Percentiles rank a stretch among this genome's conserved stretches.
phyloP scores from a whole-genome alignment of 331 rosid species.

The Pyrus hybrid region DNA sequence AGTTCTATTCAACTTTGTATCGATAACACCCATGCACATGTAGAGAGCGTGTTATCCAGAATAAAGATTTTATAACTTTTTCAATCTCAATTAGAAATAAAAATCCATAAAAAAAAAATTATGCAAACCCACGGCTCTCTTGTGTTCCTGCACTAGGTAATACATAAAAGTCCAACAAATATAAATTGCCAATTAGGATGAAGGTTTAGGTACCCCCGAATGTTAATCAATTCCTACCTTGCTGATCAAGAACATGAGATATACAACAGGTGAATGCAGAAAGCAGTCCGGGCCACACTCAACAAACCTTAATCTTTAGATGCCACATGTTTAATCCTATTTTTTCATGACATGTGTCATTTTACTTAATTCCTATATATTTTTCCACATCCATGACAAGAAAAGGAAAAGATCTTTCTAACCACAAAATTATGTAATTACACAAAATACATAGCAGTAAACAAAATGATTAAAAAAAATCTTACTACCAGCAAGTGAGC shows the following conservation, averaged over 20 bases:
- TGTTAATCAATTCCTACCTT: neutral
- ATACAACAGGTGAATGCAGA: neutral
- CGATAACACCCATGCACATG: neutral
- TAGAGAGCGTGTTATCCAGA: neutral
- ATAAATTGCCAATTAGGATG: neutral
- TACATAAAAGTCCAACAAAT: neutral
- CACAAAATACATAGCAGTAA: constrained; percentile 6
- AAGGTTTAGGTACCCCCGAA: neutral
- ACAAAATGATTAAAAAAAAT: constrained; percentile 4
- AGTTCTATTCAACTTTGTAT: neutral
- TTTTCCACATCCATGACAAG: neutral
- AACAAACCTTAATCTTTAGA: neutral
- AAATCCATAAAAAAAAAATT: neutral
- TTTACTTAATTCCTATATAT: neutral
- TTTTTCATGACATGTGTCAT: neutral
- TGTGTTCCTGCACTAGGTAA: neutral
- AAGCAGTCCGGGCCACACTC: neutral
- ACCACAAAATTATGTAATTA: constrained; percentile 11
- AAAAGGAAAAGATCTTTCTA: neutral
- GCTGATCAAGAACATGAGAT: neutral
- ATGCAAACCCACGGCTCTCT: neutral
- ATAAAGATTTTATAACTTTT: neutral
- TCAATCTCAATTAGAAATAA: neutral
- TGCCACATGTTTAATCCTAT: neutral
- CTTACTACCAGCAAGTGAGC: constrained; percentile 11